Percentiles rank a stretch among this genome's conserved stretches.
phyloP scores from a whole-genome alignment of 2,329 filamentous ascomycete genomes.

The Mycosphaerelloides madeirae region DNA sequence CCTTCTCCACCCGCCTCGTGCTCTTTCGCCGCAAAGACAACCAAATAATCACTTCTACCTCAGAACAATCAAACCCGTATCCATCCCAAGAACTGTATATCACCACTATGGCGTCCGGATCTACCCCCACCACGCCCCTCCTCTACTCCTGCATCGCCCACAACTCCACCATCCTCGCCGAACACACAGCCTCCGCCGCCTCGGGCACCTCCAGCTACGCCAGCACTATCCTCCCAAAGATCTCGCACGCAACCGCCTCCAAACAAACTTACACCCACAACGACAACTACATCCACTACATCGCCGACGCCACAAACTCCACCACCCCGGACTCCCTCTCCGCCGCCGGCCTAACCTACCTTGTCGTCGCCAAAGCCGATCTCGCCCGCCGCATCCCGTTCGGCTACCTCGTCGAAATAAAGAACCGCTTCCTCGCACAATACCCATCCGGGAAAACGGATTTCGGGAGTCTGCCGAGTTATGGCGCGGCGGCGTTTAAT shows the following conservation, averaged over 20 bases:
- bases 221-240: conserved; percentile 91
- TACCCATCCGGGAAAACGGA: conserved; percentile 65
- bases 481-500: conserved; percentile 88
- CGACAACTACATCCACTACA: conserved; percentile 90
- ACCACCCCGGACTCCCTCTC: conserved; percentile 28
- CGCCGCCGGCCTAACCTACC: conserved; percentile 78
- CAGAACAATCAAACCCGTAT: not conserved
- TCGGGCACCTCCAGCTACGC: conserved; percentile 81
- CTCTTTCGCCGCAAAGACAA: no score
- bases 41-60: not conserved
- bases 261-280: conserved; percentile 88
- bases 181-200: conserved; percentile 82
- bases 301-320: conserved; percentile 61
- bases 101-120: conserved; percentile 33
- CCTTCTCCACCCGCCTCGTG: no score
- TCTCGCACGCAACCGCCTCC: conserved; percentile 71
- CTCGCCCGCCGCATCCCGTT: conserved; percentile 87
- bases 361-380: conserved; percentile 77
- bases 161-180: conserved; percentile 84
- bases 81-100: not conserved
- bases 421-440: conserved; percentile 73
- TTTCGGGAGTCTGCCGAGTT: conserved; percentile 74
- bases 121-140: conserved; percentile 32
- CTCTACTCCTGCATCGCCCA: conserved; percentile 79
- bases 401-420: conserved; percentile 84